Conservation (phyloP, 345 rosid species). For the Kernera saxatilis region DNA sequence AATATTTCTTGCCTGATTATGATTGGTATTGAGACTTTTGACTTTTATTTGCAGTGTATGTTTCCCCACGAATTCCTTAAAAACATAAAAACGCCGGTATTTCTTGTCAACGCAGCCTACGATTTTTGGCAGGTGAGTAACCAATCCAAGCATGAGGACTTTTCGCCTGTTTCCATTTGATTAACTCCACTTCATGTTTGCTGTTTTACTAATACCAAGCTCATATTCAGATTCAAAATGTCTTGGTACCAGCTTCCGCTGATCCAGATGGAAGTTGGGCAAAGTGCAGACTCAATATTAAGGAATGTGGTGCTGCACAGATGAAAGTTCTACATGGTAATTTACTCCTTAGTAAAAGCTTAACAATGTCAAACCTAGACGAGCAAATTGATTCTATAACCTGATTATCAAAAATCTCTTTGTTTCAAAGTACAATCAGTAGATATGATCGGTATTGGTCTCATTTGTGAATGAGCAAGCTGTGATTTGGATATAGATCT, state of each 20-base stretch:
- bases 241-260: conserved; percentile 57
- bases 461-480: background rate
- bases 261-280: conserved; percentile 56
- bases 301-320: conserved; percentile 53
- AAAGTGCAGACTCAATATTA: conserved; percentile 58
- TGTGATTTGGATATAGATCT: background rate
- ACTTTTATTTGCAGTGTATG: conserved; percentile 47
- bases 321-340: conserved; percentile 62
- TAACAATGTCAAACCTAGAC: background rate
- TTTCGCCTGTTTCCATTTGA: background rate
- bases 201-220: conserved; percentile 19
- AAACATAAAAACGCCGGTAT: conserved; percentile 57
- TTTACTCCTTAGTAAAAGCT: background rate
- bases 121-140: conserved; percentile 87
- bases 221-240: conserved; percentile 52
- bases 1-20: background rate
- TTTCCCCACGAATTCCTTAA: conserved; percentile 63
- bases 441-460: background rate
- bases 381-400: background rate
- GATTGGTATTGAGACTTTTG: background rate
- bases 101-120: conserved; percentile 78
- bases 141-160: background rate
- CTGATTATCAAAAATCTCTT: background rate
- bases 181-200: conserved; percentile 3
- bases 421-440: background rate